Percentiles rank a stretch among this genome's conserved stretches.
These are phyloP conservation scores for Arthrobotrys megalospora DNA, from an alignment of 2,329 filamentous ascomycete species.

Conservation along the genomic window DNA sequence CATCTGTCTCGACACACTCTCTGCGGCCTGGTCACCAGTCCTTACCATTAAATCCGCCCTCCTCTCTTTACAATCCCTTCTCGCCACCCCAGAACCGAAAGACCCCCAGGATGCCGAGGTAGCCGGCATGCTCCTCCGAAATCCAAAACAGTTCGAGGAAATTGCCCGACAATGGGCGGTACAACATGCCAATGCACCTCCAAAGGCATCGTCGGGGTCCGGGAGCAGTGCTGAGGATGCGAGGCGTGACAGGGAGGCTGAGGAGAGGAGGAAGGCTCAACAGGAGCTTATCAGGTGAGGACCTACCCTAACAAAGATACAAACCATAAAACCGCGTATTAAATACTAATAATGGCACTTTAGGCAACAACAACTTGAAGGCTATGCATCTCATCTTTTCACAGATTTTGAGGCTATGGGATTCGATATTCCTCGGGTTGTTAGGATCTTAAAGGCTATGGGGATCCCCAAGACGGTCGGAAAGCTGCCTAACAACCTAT, in stretches of 20 bases:
- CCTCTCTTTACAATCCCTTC: conserved; percentile 90
- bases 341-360: not conserved
- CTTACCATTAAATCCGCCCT: conserved; percentile 96
- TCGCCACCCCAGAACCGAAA: conserved; percentile 93
- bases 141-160: conserved; percentile 83
- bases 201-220: conserved; percentile 69
- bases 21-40: conserved; percentile 92
- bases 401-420: conserved; percentile 91
- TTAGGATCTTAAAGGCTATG: conserved; percentile 84
- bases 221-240: conserved; percentile 62
- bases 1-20: conserved; percentile 95
- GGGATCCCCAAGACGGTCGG: conserved; percentile 73
- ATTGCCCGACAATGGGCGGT: conserved; percentile 93
- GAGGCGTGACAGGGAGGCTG: conserved; percentile 62
- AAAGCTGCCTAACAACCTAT: conserved; percentile 23
- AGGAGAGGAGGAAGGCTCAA: conserved; percentile 63
- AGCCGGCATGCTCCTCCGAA: conserved; percentile 86
- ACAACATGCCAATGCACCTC: conserved; percentile 82
- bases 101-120: conserved; percentile 98
- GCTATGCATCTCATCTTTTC: conserved; percentile 87
- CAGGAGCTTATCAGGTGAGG: conserved; percentile 57
- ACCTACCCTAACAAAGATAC: conserved; percentile 12
- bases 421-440: conserved; percentile 88
- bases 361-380: conserved; percentile 74
- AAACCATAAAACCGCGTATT: not conserved